Base-by-base conservation (phyloP, 306 rosid species). In the Quercus engelmannii region DNA sequence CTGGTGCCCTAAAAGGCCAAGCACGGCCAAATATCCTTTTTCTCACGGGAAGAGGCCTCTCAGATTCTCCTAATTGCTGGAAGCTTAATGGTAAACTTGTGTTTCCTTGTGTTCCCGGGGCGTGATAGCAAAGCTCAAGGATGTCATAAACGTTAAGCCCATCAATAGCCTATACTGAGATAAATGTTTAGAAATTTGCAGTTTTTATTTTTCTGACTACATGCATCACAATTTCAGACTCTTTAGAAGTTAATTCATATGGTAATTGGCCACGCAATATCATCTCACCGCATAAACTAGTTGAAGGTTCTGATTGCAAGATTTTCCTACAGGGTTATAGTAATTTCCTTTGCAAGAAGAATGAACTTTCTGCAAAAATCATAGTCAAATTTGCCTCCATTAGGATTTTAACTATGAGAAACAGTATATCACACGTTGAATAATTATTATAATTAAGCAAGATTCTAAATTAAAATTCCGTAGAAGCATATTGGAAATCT, bases 11-110 rank as follows among this genome's bases (percentile, higher is more conserved):
- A 14, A 82, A 82, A 7, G 97, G 98, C 98, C 98, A 91, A 38
- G 98, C 95, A 13, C 97, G 85, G 0, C 97, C 97, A 65, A 88
- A 90, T 82, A 91, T 90, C 71, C 97, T 87, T 64, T 83, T 89
- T 57, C 98, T 88, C 23, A 93, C 89, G 6, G 82, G 77, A 1
- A 90, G 85, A 20, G 88, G 81, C 85, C 64, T 91, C 76, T 91
- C 81, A 0, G 91, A 83, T n/a, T 26, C 62, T 13, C 97, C 98
- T 43, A 93, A 76, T 31, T 80, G 85, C 69, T 85, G 84, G 69
- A 93, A 93, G 85, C 97, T 93, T 1, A 5, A 1, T 19, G 98
- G 98, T 70, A 83, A 85, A 13, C n/a, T 85, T 56, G 26, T 21
- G 5, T 83, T 88, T 51, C 20, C 43, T 59, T 6, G n/a, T 5